Evolutionary conservation across 1,139 yeast species (phyloP).

Genomic region (Pichia sp.): DNA sequence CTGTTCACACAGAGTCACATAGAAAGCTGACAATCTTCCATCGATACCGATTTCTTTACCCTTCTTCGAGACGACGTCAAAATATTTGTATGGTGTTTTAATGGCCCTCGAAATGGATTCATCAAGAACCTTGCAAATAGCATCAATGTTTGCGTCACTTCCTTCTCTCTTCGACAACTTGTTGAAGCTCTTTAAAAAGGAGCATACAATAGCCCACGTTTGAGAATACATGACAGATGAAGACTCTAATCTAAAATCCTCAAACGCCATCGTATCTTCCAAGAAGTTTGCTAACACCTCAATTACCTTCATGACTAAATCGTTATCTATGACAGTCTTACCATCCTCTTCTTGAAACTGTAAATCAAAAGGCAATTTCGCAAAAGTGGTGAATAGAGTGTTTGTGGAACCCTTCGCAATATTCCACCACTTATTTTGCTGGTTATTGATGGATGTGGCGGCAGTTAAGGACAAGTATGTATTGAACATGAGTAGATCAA

Average conservation of each 20-base stretch:
- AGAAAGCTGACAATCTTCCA: conserved; percentile 46
- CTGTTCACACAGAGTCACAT: conserved; percentile 67
- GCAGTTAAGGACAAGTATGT: conserved; percentile 28
- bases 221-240: conserved; percentile 17
- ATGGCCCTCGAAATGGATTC: conserved; percentile 66
- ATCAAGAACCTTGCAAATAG: conserved; percentile 59
- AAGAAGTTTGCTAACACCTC: conserved; percentile 21
- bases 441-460: conserved; percentile 12
- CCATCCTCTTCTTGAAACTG: conserved; percentile 11
- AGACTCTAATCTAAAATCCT: conserved; percentile 11
- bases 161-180: conserved; percentile 10
- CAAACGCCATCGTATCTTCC: conserved; percentile 19
- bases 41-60: not conserved
- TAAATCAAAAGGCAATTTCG: conserved; percentile 22
- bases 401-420: conserved; percentile 16
- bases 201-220: conserved; percentile 21
- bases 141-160: conserved; percentile 15
- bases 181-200: conserved; percentile 17
- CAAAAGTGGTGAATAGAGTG: conserved; percentile 23
- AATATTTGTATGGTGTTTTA: conserved; percentile 74
- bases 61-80: conserved; percentile 40
- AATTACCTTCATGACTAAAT: conserved; percentile 15
- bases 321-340: conserved; percentile 11
- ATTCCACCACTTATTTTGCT: conserved; percentile 26
- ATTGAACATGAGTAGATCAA: conserved; percentile 50